Conservation (phyloP, 2,329 filamentous ascomycete species). For the Aspergillus jensenii region DNA sequence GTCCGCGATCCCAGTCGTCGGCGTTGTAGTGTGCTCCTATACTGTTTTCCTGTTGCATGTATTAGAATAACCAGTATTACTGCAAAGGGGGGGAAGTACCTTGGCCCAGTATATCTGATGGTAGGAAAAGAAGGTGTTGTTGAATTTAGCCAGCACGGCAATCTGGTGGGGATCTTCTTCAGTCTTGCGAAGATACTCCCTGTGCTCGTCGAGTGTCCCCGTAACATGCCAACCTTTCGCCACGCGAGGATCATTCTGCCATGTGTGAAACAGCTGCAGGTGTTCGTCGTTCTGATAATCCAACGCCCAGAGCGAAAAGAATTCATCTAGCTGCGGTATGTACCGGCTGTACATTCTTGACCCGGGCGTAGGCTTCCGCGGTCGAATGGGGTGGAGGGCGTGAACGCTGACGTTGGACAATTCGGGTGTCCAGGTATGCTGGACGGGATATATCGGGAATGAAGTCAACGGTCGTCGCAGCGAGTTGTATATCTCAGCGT, state of each 20-base stretch:
- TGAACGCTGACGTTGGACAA: conserved; percentile 52
- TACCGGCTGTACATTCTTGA: conserved; percentile 73
- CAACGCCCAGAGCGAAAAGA: conserved; percentile 71
- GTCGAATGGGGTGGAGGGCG: conserved; percentile 68
- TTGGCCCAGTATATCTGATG: conserved; percentile 79
- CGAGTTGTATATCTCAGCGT: conserved; percentile 33
- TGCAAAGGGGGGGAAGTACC: conserved; percentile 36
- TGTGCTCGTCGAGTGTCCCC: conserved; percentile 71
- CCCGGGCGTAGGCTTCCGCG: conserved; percentile 68
- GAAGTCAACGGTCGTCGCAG: conserved; percentile 22
- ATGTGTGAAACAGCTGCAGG: conserved; percentile 69
- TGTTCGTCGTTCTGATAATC: conserved; percentile 66
- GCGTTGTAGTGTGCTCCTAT: conserved; percentile 6
- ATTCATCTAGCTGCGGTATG: conserved; percentile 72
- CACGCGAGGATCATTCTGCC: conserved; percentile 81
- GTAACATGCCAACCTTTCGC: conserved; percentile 77
- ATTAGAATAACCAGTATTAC: neutral
- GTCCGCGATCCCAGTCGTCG: conserved; percentile 7
- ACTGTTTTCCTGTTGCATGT: conserved; percentile 51
- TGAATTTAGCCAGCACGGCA: conserved; percentile 67
- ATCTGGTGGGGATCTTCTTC: conserved; percentile 72
- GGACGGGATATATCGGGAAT: conserved; percentile 31
- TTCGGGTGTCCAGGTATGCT: conserved; percentile 48
- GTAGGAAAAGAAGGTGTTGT: conserved; percentile 70
- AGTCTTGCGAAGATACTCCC: conserved; percentile 66